A percentile compares a stretch with the other conserved stretches of the same genome.
Evolutionary conservation across 2,329 filamentous ascomycete species (phyloP).

Genomic region (Colletotrichum agaves): DNA sequence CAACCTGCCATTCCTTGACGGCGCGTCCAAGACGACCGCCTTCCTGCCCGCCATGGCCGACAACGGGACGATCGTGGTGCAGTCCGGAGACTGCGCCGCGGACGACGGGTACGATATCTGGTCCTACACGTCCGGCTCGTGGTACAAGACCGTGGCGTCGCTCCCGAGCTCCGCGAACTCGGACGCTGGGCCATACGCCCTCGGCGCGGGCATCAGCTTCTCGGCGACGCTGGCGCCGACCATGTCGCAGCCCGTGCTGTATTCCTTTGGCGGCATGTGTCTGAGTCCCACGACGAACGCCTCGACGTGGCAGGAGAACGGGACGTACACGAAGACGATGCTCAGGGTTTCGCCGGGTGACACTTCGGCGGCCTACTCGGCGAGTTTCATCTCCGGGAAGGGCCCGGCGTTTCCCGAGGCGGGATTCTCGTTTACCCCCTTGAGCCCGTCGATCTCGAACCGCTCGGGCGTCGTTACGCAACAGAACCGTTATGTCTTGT

Average conservation of each 20-base stretch:
- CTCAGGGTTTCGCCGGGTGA: constrained; percentile 67
- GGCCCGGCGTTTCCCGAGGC: constrained; percentile 73
- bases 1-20: constrained; percentile 71
- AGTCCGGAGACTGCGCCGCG: constrained; percentile 76
- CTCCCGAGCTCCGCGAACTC: constrained; percentile 38
- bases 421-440: constrained; percentile 83
- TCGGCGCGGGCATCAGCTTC: constrained; percentile 72
- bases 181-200: constrained; percentile 56
- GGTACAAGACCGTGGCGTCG: constrained; percentile 49
- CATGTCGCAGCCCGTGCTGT: constrained; percentile 67
- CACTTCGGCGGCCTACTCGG: constrained; percentile 45
- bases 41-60: constrained; percentile 76
- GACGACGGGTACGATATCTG: constrained; percentile 69
- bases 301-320: constrained; percentile 71
- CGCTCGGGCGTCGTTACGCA: constrained; percentile 73
- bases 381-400: constrained; percentile 51
- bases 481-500: constrained; percentile 80
- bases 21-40: constrained; percentile 58
- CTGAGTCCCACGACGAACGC: constrained; percentile 57
- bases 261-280: constrained; percentile 93
- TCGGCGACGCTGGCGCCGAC: constrained; percentile 67
- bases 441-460: constrained; percentile 77
- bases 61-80: constrained; percentile 77
- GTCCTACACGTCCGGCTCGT: constrained; percentile 70
- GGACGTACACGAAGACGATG: constrained; percentile 86